Conservation (phyloP, 805 yeast species). For the Candida michaelii region DNA sequence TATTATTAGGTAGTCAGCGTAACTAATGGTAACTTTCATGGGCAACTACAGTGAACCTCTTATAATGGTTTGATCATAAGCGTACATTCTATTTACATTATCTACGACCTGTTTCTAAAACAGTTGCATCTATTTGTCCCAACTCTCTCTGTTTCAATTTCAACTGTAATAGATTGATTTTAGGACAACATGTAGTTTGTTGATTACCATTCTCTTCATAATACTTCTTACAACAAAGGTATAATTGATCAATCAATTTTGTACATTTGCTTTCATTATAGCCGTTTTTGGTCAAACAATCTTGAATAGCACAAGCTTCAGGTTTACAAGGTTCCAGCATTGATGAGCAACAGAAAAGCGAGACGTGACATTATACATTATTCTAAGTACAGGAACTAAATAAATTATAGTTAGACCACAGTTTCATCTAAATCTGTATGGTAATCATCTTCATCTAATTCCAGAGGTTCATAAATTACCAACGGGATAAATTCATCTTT, state of each 20-base stretch:
- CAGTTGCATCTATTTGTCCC: slow-evolving; percentile 59
- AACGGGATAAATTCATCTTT: slow-evolving; percentile 43
- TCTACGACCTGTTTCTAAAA: slow-evolving; percentile 24
- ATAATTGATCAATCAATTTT: slow-evolving; percentile 63
- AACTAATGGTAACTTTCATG: too few relatives aligned
- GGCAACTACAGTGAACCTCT: too few relatives aligned
- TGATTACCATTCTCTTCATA: slow-evolving; percentile 60
- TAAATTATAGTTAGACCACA: too few relatives aligned
- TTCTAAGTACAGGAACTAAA: background rate
- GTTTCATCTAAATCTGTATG: slow-evolving; percentile 52
- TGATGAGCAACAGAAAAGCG: slow-evolving; percentile 1
- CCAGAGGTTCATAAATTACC: slow-evolving; percentile 46
- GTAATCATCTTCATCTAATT: slow-evolving; percentile 51
- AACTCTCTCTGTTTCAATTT: slow-evolving; percentile 64
- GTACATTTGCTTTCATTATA: slow-evolving; percentile 79
- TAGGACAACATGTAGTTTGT: slow-evolving; percentile 76
- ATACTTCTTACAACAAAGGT: slow-evolving; percentile 70
- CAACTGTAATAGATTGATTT: slow-evolving; percentile 56
- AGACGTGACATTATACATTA: background rate
- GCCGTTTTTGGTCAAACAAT: slow-evolving; percentile 60
- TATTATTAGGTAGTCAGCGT: too few relatives aligned
- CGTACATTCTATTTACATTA: background rate
- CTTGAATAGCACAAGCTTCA: slow-evolving; percentile 81
- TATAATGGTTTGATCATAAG: too few relatives aligned
- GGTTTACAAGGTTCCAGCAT: slow-evolving; percentile 60